These are phyloP conservation scores for Penicillium sp. DNA, from an alignment of 2,329 filamentous ascomycete species.

Conservation along the genomic window DNA sequence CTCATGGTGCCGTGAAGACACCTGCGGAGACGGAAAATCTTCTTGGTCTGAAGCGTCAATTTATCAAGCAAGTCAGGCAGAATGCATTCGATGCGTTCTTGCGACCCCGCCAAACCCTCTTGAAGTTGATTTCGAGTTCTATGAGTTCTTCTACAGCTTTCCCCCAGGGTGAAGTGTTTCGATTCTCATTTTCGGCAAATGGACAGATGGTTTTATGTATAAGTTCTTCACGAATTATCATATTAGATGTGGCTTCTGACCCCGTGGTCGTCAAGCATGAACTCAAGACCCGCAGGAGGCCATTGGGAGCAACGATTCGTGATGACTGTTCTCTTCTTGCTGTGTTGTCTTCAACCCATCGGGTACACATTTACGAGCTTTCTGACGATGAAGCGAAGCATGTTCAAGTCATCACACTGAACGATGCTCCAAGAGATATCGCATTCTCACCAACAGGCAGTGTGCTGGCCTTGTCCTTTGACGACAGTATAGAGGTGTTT, in stretches of 20 bases:
- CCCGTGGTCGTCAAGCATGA: slow-evolving; percentile 70
- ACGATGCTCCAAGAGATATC: slow-evolving; percentile 76
- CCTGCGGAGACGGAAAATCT: slow-evolving; percentile 51
- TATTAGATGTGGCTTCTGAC: slow-evolving; percentile 67
- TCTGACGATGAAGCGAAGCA: slow-evolving; percentile 64
- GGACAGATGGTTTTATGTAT: slow-evolving; percentile 76
- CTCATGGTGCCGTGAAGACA: slow-evolving; percentile 34
- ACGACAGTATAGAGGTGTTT: slow-evolving; percentile 85
- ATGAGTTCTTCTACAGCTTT: slow-evolving; percentile 79
- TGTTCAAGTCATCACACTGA: slow-evolving; percentile 73
- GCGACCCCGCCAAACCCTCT: slow-evolving; percentile 67
- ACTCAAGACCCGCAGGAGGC: slow-evolving; percentile 75
- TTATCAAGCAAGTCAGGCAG: slow-evolving; percentile 70
- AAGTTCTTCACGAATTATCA: slow-evolving; percentile 81
- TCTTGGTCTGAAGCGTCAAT: slow-evolving; percentile 62
- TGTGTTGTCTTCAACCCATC: slow-evolving; percentile 77
- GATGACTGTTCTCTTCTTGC: slow-evolving; percentile 76
- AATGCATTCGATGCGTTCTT: slow-evolving; percentile 77
- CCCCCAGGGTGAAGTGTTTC: slow-evolving; percentile 81
- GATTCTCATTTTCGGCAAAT: slow-evolving; percentile 75
- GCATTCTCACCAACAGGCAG: slow-evolving; percentile 78
- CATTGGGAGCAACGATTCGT: slow-evolving; percentile 73
- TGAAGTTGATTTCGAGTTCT: slow-evolving; percentile 80
- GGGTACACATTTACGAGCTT: slow-evolving; percentile 83
- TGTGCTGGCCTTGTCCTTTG: slow-evolving; percentile 80